Evolutionary conservation across 2,329 filamentous ascomycete genomes (phyloP).

Genomic region (Fusarium hostae): DNA sequence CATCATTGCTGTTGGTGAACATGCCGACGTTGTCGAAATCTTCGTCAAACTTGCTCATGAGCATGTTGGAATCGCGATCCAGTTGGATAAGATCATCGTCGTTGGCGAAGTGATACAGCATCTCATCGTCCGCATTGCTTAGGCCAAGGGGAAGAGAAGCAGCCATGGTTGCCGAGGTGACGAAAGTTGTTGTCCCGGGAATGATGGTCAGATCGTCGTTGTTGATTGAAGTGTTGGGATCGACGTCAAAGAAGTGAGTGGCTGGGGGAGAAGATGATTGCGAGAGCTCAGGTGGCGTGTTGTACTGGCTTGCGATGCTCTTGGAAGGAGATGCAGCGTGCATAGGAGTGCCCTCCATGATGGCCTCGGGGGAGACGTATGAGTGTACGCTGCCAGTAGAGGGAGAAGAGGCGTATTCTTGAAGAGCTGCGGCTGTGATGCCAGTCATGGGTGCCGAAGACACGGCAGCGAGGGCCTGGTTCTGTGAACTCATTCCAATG

Average conservation of each 20-base stretch:
- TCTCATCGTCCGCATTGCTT: slow-evolving; percentile 57
- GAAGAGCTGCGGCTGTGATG: slow-evolving; percentile 49
- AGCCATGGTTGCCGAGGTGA: slow-evolving; percentile 49
- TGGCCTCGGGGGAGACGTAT: slow-evolving; percentile 61
- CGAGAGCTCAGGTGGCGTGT: slow-evolving; percentile 70
- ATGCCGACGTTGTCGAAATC: slow-evolving; percentile 63
- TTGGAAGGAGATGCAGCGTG: slow-evolving; percentile 61
- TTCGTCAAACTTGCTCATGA: slow-evolving; percentile 65
- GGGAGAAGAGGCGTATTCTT: slow-evolving; percentile 53
- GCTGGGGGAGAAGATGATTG: slow-evolving; percentile 68
- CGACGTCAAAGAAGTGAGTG: slow-evolving; percentile 60
- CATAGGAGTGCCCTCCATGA: slow-evolving; percentile 52
- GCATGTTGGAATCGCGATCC: slow-evolving; percentile 59
- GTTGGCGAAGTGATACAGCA: slow-evolving; percentile 56
- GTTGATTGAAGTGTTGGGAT: slow-evolving; percentile 51
- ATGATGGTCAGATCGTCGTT: slow-evolving; percentile 48
- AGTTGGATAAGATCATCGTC: slow-evolving; percentile 57
- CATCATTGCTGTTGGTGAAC: slow-evolving; percentile 62
- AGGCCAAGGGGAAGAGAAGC: slow-evolving; percentile 49
- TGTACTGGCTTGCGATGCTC: slow-evolving; percentile 63
- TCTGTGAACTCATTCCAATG: slow-evolving; percentile 48
- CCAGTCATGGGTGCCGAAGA: slow-evolving; percentile 60
- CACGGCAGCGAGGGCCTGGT: slow-evolving; percentile 49
- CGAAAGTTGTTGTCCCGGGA: slow-evolving; percentile 47
- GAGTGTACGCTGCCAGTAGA: slow-evolving; percentile 52